These are phyloP conservation scores for Plasmodium gonderi DNA, from an alignment of 169 alveolate genomes.

Conservation along the genomic window DNA sequence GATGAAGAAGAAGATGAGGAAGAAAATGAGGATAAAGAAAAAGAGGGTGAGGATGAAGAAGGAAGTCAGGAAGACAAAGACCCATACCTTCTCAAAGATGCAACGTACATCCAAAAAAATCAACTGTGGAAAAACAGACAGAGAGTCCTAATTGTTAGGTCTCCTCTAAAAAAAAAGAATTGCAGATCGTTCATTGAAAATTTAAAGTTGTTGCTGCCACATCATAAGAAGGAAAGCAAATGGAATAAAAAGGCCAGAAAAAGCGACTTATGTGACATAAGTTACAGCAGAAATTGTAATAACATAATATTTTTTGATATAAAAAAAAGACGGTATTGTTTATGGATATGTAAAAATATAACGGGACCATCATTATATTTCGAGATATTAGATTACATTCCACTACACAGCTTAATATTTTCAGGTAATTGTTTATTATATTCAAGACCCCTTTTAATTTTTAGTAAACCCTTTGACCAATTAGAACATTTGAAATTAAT, in stretches of 20 bases:
- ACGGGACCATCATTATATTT: constrained; percentile 97
- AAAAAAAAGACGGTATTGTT: constrained; percentile 90
- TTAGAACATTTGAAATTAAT: constrained; percentile 80
- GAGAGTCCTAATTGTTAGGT: constrained; percentile 94
- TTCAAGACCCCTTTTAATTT: constrained; percentile 95
- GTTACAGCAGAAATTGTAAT: constrained; percentile 89
- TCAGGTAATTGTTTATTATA: constrained; percentile 95
- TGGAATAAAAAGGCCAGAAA: constrained; percentile 91
- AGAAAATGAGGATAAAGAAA: not conserved
- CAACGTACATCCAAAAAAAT: constrained; percentile 88
- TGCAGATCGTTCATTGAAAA: constrained; percentile 95
- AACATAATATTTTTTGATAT: constrained; percentile 93
- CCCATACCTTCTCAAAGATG: constrained; percentile 89
- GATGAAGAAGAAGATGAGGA: not conserved
- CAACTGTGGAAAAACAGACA: constrained; percentile 95
- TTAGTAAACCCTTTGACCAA: constrained; percentile 89
- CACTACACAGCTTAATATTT: constrained; percentile 74
- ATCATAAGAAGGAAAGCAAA: constrained; percentile 91
- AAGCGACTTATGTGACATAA: constrained; percentile 86
- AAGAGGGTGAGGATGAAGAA: not conserved
- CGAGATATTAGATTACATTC: constrained; percentile 87
- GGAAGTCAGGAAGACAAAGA: constrained; percentile 82
- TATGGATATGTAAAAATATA: constrained; percentile 96
- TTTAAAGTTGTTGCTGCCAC: constrained; percentile 96
- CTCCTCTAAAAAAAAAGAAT: constrained; percentile 95